A percentile compares a stretch with the other conserved stretches of the same genome.
These are phyloP conservation scores for Lachancea fermentati DNA, from an alignment of 805 yeast species.

Conservation along the genomic window DNA sequence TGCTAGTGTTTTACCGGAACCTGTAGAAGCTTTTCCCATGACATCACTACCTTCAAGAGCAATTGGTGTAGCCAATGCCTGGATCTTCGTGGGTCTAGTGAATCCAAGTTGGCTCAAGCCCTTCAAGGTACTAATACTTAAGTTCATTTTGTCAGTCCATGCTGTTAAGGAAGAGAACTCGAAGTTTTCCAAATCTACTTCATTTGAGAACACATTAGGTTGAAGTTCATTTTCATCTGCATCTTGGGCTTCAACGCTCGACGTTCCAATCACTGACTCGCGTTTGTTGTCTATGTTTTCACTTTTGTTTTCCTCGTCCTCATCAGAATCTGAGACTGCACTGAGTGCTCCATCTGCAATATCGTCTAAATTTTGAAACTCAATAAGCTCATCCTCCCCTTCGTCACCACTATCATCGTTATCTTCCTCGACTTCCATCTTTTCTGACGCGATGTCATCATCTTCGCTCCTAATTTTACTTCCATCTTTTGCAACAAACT, in stretches of 20 bases:
- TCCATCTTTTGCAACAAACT: constrained; percentile 44
- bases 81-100: constrained; percentile 77
- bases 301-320: constrained; percentile 24
- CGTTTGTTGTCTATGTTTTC: constrained; percentile 13
- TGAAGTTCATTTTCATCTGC: constrained; percentile 20
- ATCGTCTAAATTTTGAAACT: constrained; percentile 31
- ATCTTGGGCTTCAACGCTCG: constrained; percentile 10
- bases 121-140: constrained; percentile 53
- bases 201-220: constrained; percentile 24
- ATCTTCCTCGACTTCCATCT: constrained; percentile 9
- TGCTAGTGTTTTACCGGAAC: constrained; percentile 96
- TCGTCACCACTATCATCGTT: constrained; percentile 8
- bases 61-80: constrained; percentile 64
- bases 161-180: constrained; percentile 47
- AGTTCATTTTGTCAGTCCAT: constrained; percentile 44
- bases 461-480: constrained; percentile 18
- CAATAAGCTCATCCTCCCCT: constrained; percentile 20
- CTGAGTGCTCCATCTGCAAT: constrained; percentile 29
- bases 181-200: constrained; percentile 26
- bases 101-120: constrained; percentile 60
- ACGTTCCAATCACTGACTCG: too few species aligned
- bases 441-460: constrained; percentile 17
- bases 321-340: constrained; percentile 20
- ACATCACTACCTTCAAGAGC: constrained; percentile 73
- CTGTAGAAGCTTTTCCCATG: constrained; percentile 95